Conservation (phyloP, 2,329 filamentous ascomycete genomes). For the Fusarium chlamydosporum region DNA sequence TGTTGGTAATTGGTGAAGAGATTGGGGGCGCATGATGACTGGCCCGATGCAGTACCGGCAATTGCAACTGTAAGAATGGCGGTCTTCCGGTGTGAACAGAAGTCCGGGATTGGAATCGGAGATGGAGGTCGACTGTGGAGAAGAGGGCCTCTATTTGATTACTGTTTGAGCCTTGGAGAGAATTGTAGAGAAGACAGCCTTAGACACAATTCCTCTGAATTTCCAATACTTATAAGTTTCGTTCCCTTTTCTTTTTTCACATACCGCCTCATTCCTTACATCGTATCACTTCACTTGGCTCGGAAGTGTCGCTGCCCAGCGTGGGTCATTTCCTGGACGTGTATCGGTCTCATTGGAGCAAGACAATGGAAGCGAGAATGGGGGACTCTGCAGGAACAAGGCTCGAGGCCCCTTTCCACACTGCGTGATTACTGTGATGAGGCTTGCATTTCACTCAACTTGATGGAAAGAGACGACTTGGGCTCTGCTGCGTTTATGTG, state of each 20-base stretch:
- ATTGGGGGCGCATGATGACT: slow-evolving; percentile 29
- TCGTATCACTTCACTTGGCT: slow-evolving; percentile 18
- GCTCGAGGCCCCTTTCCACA: slow-evolving; percentile 22
- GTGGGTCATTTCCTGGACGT: slow-evolving; percentile 47
- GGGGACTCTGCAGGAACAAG: slow-evolving; percentile 22
- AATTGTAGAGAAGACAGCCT: slow-evolving; percentile 9
- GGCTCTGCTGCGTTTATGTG: slow-evolving; percentile 2
- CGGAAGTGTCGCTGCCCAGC: slow-evolving; percentile 51
- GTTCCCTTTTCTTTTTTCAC: slow-evolving; percentile 8
- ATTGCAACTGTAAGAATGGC: slow-evolving; percentile 9
- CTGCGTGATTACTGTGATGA: slow-evolving; percentile 31
- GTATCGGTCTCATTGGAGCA: slow-evolving; percentile 51
- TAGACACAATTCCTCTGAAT: not conserved
- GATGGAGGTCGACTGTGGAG: slow-evolving; percentile 19
- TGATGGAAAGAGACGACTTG: slow-evolving; percentile 1
- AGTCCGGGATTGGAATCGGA: slow-evolving; percentile 16
- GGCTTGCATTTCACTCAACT: slow-evolving; percentile 24
- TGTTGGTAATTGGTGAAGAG: slow-evolving; percentile 7
- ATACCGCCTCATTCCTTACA: slow-evolving; percentile 34
- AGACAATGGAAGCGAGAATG: slow-evolving; percentile 29
- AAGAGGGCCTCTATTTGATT: slow-evolving; percentile 13
- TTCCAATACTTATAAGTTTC: slow-evolving; percentile 14
- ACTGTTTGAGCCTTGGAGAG: not conserved
- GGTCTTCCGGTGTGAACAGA: slow-evolving; percentile 4
- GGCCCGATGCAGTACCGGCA: not conserved